phyloP scores from a whole-genome alignment of 768 basidiomycete genomes.

The Trametes maxima region DNA sequence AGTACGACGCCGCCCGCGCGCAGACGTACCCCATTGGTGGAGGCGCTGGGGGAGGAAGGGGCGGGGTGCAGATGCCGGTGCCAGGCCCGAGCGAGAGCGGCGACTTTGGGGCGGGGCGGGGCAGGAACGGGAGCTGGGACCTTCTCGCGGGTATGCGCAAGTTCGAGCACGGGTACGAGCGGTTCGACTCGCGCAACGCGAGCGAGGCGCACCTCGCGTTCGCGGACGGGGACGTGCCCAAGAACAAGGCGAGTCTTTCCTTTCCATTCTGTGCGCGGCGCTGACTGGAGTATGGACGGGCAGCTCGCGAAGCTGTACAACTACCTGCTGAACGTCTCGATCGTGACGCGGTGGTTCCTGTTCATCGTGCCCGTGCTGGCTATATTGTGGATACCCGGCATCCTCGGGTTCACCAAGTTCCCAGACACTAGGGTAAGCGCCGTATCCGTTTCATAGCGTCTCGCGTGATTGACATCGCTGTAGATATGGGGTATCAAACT shows the following conservation, averaged over 20 bases:
- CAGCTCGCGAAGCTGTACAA: constrained; percentile 68
- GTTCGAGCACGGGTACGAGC: constrained; percentile 57
- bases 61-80: constrained; percentile 8
- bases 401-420: constrained; percentile 58
- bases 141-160: constrained; percentile 50
- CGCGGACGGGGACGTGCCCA: constrained; percentile 64
- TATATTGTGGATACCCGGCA: constrained; percentile 73
- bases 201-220: constrained; percentile 53
- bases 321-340: constrained; percentile 73
- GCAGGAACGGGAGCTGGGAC: constrained; percentile 50
- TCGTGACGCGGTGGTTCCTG: constrained; percentile 78
- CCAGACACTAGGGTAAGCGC: constrained; percentile 49
- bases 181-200: constrained; percentile 58
- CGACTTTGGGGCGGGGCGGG: constrained; percentile 10
- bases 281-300: not conserved
- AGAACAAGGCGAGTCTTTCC: constrained; percentile 46
- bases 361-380: constrained; percentile 76
- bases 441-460: constrained; percentile 19
- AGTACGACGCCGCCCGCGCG: constrained; percentile 29
- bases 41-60: not conserved
- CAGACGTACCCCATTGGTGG: constrained; percentile 21
- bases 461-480: not conserved
- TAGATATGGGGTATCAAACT: constrained; percentile 63
- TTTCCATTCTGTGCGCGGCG: not conserved
- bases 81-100: constrained; percentile 10